Base-by-base conservation (phyloP, 2,329 filamentous ascomycete species). In the Coleophoma crateriformis region DNA sequence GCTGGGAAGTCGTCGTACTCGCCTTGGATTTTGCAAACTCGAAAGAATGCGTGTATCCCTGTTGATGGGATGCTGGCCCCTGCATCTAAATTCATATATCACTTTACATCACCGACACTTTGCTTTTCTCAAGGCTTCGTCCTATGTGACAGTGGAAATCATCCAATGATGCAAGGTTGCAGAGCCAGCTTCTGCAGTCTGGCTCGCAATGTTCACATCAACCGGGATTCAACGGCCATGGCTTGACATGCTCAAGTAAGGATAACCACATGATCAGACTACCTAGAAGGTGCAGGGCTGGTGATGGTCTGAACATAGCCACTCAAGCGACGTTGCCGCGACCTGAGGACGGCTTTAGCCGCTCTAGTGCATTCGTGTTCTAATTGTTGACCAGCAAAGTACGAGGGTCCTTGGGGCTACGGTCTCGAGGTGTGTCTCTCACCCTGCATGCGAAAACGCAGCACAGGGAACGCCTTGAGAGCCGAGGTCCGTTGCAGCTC, bases 181-280 rank as follows among this genome's bases (percentile, higher is more conserved):
- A 49, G 48, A 43, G 49, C 44, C 52, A 27, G 45, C 33, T 43
- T 51, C 49, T 53, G 50, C 50, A 57, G 48, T 50, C 52, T 43
- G 45, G 45, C 38, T 33, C 48, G 34, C 39, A 51, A 37, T 20
- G 20, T 53, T 50, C 52, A 52, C 52, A 52, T 40, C 47, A 35
- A 43, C 45, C 47, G 48, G 52, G 50, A 51, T 51, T 11, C 22
- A 48, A 52, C 56, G 51, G 50, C 51, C 35, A 52, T 54, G 56
- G 56, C 58, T 56, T 56, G 53, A 50, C 39, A 48, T 49, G 51
- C 51, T 59, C 44, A 49, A 27, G 3, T 27, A 27, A 27, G 7
- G 14, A 38, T 38, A 13, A 38, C 15, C 14, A n/a, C 15, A 17
- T 38, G 14, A 38, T 38, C 15, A 12, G 35, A n/a, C 15, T 38